phyloP scores from a whole-genome alignment of 768 basidiomycete species.

The Mrakia gelida region DNA sequence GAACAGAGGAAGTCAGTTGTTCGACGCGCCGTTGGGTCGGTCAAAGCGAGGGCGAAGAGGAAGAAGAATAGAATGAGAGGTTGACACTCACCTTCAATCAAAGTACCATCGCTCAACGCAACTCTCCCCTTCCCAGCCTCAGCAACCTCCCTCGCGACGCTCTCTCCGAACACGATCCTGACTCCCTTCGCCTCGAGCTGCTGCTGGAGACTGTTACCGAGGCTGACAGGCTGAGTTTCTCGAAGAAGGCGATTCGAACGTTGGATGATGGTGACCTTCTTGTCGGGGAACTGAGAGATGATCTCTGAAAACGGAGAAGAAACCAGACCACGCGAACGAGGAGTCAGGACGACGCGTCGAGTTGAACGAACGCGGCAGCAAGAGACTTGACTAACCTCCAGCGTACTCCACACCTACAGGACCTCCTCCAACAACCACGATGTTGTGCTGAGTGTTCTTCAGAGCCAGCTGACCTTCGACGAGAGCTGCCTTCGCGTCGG shows the following conservation, averaged over 20 bases:
- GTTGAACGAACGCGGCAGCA: background rate
- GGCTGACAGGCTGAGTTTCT: background rate
- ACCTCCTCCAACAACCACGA: background rate
- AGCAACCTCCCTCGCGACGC: background rate
- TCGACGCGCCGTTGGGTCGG: background rate
- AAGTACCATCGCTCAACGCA: background rate
- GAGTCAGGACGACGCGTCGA: background rate
- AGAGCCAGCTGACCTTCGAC: background rate
- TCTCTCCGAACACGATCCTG: background rate
- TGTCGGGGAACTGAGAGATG: background rate
- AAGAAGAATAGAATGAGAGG: too few species aligned
- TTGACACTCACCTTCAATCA: background rate
- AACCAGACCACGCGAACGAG: background rate
- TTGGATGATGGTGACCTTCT: background rate
- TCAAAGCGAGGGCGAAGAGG: too few species aligned
- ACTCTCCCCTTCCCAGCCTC: background rate
- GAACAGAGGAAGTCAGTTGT: background rate
- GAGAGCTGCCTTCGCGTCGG: background rate
- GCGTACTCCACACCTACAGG: background rate
- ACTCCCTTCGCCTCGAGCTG: background rate
- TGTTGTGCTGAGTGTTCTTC: background rate
- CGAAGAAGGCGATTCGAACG: background rate
- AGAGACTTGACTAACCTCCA: background rate
- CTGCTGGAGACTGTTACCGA: background rate
- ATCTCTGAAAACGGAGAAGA: background rate